These are phyloP conservation scores for Nicotiana sylvestris DNA, from an alignment of 257 asterid genomes.

Conservation along the genomic window DNA sequence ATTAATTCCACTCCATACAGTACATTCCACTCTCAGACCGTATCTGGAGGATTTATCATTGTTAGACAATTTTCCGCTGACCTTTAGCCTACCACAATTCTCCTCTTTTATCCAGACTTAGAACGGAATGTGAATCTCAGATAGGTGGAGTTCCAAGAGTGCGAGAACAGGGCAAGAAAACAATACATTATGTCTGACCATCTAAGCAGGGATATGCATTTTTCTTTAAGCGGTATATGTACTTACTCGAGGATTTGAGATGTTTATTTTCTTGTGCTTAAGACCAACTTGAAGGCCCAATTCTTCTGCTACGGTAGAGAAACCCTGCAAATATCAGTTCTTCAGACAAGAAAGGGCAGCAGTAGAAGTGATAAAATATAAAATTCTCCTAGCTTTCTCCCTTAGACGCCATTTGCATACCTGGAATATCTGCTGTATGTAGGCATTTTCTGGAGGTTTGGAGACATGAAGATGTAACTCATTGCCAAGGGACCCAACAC, in stretches of 20 bases:
- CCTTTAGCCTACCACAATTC: background rate
- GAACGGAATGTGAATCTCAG: background rate
- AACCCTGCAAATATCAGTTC: conserved; percentile 52
- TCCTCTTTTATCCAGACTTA: background rate
- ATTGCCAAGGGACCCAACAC: conserved; percentile 58
- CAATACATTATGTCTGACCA: background rate
- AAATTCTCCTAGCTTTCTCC: conserved; percentile 4
- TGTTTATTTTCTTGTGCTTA: conserved; percentile 97
- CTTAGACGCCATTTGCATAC: conserved; percentile 29
- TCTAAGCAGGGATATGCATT: background rate
- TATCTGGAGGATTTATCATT: background rate
- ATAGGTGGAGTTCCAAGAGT: background rate
- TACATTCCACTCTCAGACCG: background rate
- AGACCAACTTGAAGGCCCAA: conserved; percentile 76
- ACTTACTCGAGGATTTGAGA: conserved; percentile 93
- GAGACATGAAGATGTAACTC: conserved; percentile 83
- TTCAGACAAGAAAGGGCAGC: conserved; percentile 17
- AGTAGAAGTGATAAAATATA: background rate
- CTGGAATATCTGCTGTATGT: conserved; percentile 82
- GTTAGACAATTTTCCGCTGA: background rate
- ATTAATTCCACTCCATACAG: background rate
- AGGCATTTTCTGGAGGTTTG: conserved; percentile 86
- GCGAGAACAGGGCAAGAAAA: background rate
- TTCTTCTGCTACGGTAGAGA: conserved; percentile 69
- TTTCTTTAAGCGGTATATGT: background rate